Conservation (phyloP, 2,329 filamentous ascomycete species). For the Cercospora sojina region DNA sequence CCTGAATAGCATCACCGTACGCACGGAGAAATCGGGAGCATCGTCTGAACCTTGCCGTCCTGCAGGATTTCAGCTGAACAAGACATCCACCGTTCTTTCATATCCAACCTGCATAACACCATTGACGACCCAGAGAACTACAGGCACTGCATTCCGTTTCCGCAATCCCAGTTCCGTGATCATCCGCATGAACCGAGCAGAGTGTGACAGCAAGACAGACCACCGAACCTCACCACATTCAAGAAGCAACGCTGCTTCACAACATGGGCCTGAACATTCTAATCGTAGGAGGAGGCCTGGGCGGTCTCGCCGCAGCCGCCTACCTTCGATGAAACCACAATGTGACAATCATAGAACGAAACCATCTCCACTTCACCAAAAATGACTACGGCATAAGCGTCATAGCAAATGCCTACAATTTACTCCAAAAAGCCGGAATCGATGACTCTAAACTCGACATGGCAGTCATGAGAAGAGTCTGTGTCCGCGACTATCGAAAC, state of each 20-base stretch:
- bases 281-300: constrained; percentile 15
- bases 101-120: neutral
- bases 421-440: constrained; percentile 15
- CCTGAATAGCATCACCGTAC: neutral
- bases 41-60: neutral
- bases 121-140: neutral
- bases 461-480: constrained; percentile 13
- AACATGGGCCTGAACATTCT: constrained; percentile 14
- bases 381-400: constrained; percentile 19
- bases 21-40: neutral
- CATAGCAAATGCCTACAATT: constrained; percentile 15
- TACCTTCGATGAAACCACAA: constrained; percentile 11
- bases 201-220: neutral
- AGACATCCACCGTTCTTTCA: neutral
- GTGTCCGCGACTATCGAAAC: constrained; percentile 3
- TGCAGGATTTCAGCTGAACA: neutral
- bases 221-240: neutral
- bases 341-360: constrained; percentile 15
- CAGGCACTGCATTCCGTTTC: neutral
- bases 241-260: too few species aligned
- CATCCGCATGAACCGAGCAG: neutral
- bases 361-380: constrained; percentile 8
- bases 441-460: constrained; percentile 11
- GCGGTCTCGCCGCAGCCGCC: constrained; percentile 7
- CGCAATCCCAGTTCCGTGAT: neutral